Conservation (phyloP, 768 basidiomycete species). For the Suillus americanus region DNA sequence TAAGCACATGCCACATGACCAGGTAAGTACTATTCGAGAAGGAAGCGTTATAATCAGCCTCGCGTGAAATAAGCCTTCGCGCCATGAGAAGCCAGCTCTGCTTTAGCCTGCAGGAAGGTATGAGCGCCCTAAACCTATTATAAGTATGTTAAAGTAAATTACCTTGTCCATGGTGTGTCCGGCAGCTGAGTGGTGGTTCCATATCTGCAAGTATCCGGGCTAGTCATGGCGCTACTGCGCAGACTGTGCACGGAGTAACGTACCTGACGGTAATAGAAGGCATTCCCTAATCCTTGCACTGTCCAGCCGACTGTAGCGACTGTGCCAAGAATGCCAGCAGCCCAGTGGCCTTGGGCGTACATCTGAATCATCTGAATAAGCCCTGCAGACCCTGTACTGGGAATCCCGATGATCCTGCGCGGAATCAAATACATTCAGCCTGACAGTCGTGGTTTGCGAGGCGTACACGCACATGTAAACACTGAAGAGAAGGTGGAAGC, state of each 20-base stretch:
- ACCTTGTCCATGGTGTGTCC: constrained; percentile 91
- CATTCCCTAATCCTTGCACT: constrained; percentile 80
- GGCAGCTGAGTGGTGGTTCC: constrained; percentile 74
- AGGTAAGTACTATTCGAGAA: constrained; percentile 10
- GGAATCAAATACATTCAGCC: constrained; percentile 23
- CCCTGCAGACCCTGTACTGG: constrained; percentile 93
- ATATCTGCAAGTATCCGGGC: constrained; percentile 50
- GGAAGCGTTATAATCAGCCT: constrained; percentile 44
- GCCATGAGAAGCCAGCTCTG: constrained; percentile 80
- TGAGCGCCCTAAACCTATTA: constrained; percentile 11
- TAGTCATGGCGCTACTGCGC: constrained; percentile 14
- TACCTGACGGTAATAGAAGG: constrained; percentile 78
- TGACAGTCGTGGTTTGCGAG: constrained; percentile 15
- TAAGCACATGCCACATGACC: constrained; percentile 18
- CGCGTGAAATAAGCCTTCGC: constrained; percentile 88
- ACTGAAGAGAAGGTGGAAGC: constrained; percentile 92
- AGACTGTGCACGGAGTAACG: constrained; percentile 20
- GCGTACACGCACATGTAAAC: constrained; percentile 73
- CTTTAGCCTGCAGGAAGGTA: constrained; percentile 60
- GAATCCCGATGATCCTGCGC: constrained; percentile 88
- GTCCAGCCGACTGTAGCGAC: constrained; percentile 87
- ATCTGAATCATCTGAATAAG: constrained; percentile 89
- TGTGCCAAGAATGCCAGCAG: constrained; percentile 77
- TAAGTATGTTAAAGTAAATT: constrained; percentile 7
- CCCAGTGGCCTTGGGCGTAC: constrained; percentile 69